These are phyloP conservation scores for Saitozyma podzolica DNA, from an alignment of 768 basidiomycete genomes.

Conservation along the genomic window DNA sequence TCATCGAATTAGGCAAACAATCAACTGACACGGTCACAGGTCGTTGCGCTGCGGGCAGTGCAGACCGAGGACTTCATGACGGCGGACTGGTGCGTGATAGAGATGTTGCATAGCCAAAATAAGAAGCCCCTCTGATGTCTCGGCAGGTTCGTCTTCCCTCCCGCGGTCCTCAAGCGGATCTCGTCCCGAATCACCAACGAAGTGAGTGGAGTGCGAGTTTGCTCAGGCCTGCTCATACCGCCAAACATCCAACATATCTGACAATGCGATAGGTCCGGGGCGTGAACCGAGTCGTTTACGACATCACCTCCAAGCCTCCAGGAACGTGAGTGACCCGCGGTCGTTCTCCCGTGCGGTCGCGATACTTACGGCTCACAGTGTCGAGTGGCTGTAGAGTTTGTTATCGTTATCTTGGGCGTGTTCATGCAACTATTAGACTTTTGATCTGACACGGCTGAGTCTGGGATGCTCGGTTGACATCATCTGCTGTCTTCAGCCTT, in stretches of 20 bases:
- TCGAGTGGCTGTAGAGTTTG: slow-evolving; percentile 21
- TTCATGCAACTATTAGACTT: background rate
- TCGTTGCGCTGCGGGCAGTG: slow-evolving; percentile 91
- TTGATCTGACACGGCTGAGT: too few species aligned
- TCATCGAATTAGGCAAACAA: too few species aligned
- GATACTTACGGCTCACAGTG: slow-evolving; percentile 12
- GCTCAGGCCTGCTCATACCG: background rate
- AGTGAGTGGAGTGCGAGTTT: slow-evolving; percentile 6
- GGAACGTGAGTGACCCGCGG: slow-evolving; percentile 56
- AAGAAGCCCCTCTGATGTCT: background rate
- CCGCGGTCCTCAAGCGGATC: slow-evolving; percentile 81
- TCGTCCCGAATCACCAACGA: slow-evolving; percentile 98
- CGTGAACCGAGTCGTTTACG: slow-evolving; percentile 88
- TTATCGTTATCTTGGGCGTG: background rate
- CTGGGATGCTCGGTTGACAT: too few species aligned
- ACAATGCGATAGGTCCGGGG: slow-evolving; percentile 57
- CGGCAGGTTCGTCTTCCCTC: slow-evolving; percentile 90
- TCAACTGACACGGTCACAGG: slow-evolving; percentile 41
- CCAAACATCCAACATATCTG: background rate
- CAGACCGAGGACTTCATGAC: slow-evolving; percentile 99
- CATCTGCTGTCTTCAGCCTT: too few species aligned
- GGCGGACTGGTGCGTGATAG: slow-evolving; percentile 77
- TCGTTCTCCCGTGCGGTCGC: background rate
- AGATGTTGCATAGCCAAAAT: background rate
- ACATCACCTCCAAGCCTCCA: slow-evolving; percentile 96